Percentiles rank a stretch among this genome's conserved stretches.
Evolutionary conservation across 805 yeast species (phyloP).

Genomic region (Yueomyces sinensis): DNA sequence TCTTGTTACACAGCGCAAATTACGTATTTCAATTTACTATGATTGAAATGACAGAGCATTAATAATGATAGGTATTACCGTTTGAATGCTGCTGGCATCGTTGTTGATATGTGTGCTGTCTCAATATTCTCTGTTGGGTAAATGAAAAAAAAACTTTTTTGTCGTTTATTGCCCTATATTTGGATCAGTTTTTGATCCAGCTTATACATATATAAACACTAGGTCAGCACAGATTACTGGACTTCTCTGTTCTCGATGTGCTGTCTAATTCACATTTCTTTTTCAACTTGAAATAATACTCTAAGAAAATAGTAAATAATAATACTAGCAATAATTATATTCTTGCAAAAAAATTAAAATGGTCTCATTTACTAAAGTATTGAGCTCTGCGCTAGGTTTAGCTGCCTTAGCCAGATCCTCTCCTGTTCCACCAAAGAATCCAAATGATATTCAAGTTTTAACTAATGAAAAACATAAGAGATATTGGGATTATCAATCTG

Average conservation of each 20-base stretch:
- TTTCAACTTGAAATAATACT: not conserved
- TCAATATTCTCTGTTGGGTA: too few species aligned
- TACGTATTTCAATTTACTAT: too few species aligned
- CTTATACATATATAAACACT: not conserved
- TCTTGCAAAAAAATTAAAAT: not conserved
- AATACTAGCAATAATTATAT: not conserved
- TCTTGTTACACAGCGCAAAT: too few species aligned
- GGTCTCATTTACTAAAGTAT: not conserved
- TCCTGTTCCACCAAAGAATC: constrained; percentile 10
- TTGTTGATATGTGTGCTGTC: too few species aligned
- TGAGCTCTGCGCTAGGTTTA: not conserved
- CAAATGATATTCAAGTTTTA: constrained; percentile 8
- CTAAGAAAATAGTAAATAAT: not conserved
- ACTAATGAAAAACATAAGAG: constrained; percentile 11
- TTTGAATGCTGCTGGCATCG: too few species aligned
- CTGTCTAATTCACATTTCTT: not conserved
- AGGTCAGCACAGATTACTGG: too few species aligned
- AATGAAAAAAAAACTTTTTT: too few species aligned
- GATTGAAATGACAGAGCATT: too few species aligned
- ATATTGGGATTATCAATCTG: constrained; percentile 11
- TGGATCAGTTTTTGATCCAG: not conserved
- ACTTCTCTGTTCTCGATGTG: too few species aligned
- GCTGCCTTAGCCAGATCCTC: constrained; percentile 1
- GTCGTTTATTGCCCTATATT: not conserved
- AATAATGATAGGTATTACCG: too few species aligned